Base-by-base conservation (phyloP, 1,284 basidiomycete species). In the Sporisorium iseilematis-ciliati region DNA sequence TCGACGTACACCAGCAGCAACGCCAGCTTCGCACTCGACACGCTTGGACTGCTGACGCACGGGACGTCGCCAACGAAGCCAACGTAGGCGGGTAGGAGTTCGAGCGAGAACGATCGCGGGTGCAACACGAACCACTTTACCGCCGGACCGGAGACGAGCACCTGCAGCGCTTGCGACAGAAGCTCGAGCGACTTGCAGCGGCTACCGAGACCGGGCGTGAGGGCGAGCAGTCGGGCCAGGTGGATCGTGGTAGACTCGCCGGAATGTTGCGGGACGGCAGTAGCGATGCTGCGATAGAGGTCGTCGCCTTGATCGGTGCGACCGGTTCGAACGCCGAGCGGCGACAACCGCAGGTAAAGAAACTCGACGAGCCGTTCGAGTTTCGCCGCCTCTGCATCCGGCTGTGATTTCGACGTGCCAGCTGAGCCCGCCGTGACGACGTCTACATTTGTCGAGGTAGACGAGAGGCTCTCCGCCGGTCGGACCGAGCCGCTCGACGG, bases 151-250 rank as follows among this genome's bases (percentile, higher is more conserved):
- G 51, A 11, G 38, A 26, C 48, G 41, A 50, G 55, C 2, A 2
- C 18, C 23, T 57, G 33, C 4, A 70, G 53, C 0, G 67, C 67
- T 18, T 64, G 31, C 8, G 57, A 45, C 8, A 70, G 57, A 18
- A 64, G 61, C n/a, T 35, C 31, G 57, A 70, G 53, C 2, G 67
- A 64, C 16, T 70, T 70, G 67, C 61, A 70, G 31, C 67, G 53
- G 7, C 57, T 60, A 1, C 46, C 29, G 21, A 70, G 61, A 21
- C 61, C 57, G 5, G 67, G 67, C 3, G 60, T 1, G 4, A 45
- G 29, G n/a, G 42, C 35, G 25, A 64, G 31, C 2, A 70, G 53
- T 4, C 67, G 61, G 4, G 67, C 61, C 4, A 64, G 49, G 29
- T 70, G 67, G n/a, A 57, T 53, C 0, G 18, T 51, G 14, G 55